Evolutionary conservation across 768 basidiomycete genomes (phyloP).

Genomic region (Podaxis carcinomalis): DNA sequence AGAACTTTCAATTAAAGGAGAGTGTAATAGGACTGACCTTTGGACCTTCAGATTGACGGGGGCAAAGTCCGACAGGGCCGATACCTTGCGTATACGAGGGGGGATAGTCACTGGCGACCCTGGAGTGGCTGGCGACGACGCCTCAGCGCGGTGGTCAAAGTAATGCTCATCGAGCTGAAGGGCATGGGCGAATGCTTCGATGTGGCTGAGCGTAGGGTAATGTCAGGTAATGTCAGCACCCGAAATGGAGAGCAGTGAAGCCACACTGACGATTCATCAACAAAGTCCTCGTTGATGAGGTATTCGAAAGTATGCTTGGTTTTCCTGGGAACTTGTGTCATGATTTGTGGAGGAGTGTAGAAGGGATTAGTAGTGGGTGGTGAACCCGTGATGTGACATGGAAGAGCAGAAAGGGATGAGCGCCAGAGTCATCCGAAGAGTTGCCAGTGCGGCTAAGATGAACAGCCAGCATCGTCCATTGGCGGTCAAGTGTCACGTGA

Average conservation of each 20-base stretch:
- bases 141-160: slow-evolving; percentile 29
- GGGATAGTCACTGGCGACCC: slow-evolving; percentile 30
- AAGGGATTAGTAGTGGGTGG: not conserved
- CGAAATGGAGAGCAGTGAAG: not conserved
- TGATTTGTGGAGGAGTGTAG: not conserved
- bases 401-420: not conserved
- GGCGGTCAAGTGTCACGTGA: not conserved
- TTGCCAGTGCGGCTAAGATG: not conserved
- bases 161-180: slow-evolving; percentile 56
- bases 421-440: not conserved
- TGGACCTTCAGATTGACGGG: slow-evolving; percentile 85
- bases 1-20: not conserved
- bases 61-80: slow-evolving; percentile 83
- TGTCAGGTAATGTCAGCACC: not conserved
- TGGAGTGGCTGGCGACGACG: slow-evolving; percentile 34
- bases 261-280: slow-evolving; percentile 62
- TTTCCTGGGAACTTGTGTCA: slow-evolving; percentile 3
- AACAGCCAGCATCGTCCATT: not conserved
- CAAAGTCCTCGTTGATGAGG: slow-evolving; percentile 51
- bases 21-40: slow-evolving; percentile 39
- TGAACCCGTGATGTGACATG: not conserved
- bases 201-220: slow-evolving; percentile 30
- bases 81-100: slow-evolving; percentile 69
- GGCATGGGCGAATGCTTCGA: slow-evolving; percentile 76
- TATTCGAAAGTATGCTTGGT: slow-evolving; percentile 21